Conservation (phyloP, 768 basidiomycete genomes). For the Chalciporus pseudorubinellus region DNA sequence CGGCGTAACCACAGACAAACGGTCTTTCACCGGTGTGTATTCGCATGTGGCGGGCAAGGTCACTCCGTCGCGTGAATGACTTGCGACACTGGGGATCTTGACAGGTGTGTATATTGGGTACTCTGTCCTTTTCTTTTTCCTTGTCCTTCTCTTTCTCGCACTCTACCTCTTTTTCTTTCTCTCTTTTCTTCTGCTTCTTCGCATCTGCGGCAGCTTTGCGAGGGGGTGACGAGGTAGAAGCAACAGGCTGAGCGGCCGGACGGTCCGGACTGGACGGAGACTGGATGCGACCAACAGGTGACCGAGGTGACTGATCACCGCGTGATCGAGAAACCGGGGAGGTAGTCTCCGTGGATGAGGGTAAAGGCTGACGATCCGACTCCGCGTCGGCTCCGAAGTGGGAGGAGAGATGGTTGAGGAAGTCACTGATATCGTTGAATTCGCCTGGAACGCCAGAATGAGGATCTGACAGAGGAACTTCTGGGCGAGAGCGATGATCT, state of each 20-base stretch:
- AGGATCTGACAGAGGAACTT: constrained; percentile 37
- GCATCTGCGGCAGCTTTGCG: constrained; percentile 22
- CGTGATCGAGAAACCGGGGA: constrained; percentile 33
- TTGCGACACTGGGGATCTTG: constrained; percentile 74
- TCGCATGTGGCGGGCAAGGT: constrained; percentile 79
- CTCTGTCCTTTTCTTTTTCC: constrained; percentile 46
- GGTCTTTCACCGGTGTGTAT: constrained; percentile 92
- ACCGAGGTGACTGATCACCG: constrained; percentile 19
- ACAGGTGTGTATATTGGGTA: constrained; percentile 57
- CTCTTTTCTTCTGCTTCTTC: constrained; percentile 28
- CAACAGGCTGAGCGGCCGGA: constrained; percentile 39
- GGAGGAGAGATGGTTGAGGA: constrained; percentile 67
- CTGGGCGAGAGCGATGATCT: constrained; percentile 19
- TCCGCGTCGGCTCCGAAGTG: constrained; percentile 62
- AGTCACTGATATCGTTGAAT: constrained; percentile 74
- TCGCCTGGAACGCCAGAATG: constrained; percentile 53
- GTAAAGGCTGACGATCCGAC: constrained; percentile 40
- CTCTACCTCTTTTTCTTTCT: constrained; percentile 30
- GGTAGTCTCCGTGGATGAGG: constrained; percentile 31
- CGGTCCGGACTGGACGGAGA: constrained; percentile 37
- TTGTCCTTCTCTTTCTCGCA: constrained; percentile 20
- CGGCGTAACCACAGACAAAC: constrained; percentile 66
- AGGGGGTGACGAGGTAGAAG: constrained; percentile 49
- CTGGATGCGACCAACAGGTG: constrained; percentile 27
- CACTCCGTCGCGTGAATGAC: constrained; percentile 79